Base-by-base conservation (phyloP, 352 stramenopile genomes). In the Paralagenidium karlingii region DNA sequence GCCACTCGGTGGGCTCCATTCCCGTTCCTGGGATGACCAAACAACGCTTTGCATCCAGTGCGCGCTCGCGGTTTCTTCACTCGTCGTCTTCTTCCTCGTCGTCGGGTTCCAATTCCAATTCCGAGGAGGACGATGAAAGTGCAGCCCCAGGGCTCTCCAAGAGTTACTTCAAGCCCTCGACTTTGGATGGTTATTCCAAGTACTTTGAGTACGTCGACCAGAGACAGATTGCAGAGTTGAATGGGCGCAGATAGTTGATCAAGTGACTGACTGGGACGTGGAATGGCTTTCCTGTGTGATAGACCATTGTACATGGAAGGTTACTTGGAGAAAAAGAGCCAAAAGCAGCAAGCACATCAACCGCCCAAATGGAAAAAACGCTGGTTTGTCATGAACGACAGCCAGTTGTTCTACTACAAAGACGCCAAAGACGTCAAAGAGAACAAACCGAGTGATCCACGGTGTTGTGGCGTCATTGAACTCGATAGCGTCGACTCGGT, bases 361-460 rank as follows among this genome's bases (percentile, higher is more conserved):
- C 57, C 60, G 11, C 56, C 68, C 24, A 45, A 61, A 22, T 91
- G 75, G 74, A 91, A 91, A 27, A 59, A 54, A 16, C 63, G 78
- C 19, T 91, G 78, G 78, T 87, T 91, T 38, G 78, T 91, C 45
- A 87, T 91, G 71, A 71, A 84, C 20, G 75, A 86, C 8, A 84
- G 60, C 48, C 68, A 82, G 51, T 43, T 91, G 3, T 87, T 87
- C 42, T 88, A 86, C 46, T 91, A 87, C 49, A 83, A 84, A 47
- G 43, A 44, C 12, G 55, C 75, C 20, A 18, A 39, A 15, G 70
- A 87, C 43, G 64, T 79, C 28, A 49, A 54, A 24, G 65, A 82
- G 34, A 68, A 74, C 27, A 65, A 74, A 34, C 53, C 63, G 9
- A 60, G 58, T 7, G 73, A 86, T 43, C 37, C 60, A 18, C 68